Evolutionary conservation across 2,329 filamentous ascomycete genomes (phyloP), one percentile per base, ranked within the genome.

Genomic region (Fusarium siculi): DNA sequence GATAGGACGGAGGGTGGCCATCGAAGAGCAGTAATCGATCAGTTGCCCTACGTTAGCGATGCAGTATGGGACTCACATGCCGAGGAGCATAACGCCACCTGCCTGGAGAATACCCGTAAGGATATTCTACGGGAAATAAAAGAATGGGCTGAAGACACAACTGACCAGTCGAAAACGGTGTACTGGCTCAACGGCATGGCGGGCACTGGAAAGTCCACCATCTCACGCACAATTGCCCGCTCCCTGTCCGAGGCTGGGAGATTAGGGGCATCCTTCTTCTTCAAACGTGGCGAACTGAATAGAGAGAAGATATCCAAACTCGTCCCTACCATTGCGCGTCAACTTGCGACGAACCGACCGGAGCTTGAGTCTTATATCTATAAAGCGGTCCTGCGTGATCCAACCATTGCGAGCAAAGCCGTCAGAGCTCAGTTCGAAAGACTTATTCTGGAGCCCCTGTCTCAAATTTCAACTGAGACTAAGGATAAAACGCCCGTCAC

Each of bases 221-320:
- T 84, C 8, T 79, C 73, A 11, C 78, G 81, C 77, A 84, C 75
- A 76, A 79, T 76, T 87, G 89, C 66, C 19, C 14, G 23, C 0
- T 32, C 18, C 0, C 9, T 66, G 2, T 34, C 28, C 4, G 2
- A 30, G 15, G 0, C 30, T 8, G 18, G 52, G 0, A 7, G 12
- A 1, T 69, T 84, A 2, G 79, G 71, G 1, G 81, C 80, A 0
- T 82, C 79, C 10, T 86, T 86, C 70, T 85, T 86, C 74, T 87
- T 85, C 74, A 84, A 82, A 42, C 80, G 74, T 58, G 83, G 79
- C 2, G 81, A 81, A 49, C 69, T 57, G 0, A 58, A 61, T 0
- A 5, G 8, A 15, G 55, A 21, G 0, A 30, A 10, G 0, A 23
- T 50, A 4, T 19, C 14, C 1, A 37, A 21, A 15, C 4, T 63